Percentiles rank a stretch among this genome's conserved stretches.
phyloP scores from a whole-genome alignment of 306 rosid genomes.

The Comarum palustre region DNA sequence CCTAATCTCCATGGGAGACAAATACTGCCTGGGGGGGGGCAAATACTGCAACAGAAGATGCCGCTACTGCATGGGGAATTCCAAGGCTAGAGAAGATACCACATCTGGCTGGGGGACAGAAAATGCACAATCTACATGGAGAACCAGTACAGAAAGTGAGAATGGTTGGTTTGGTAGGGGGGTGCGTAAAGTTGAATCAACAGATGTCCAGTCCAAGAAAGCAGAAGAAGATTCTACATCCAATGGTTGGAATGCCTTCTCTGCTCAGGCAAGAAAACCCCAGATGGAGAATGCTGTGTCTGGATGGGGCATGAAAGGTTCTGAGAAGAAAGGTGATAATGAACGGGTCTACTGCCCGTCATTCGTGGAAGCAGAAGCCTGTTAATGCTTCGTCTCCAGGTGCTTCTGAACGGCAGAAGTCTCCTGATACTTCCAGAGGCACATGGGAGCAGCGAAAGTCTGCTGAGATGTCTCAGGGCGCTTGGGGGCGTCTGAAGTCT shows the following conservation, averaged over 20 bases:
- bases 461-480: too few relatives aligned
- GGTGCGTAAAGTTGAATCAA: conserved; percentile 2
- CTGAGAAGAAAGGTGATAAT: background rate
- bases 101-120: conserved; percentile 2
- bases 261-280: background rate
- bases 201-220: conserved; percentile 18
- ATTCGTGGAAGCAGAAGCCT: too few relatives aligned
- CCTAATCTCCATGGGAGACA: conserved; percentile 5
- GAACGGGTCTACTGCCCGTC: background rate
- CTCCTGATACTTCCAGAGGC: too few relatives aligned
- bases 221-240: conserved; percentile 15
- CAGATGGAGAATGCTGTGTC: conserved; percentile 20
- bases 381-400: too few relatives aligned
- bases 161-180: conserved; percentile 16
- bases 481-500: too few relatives aligned
- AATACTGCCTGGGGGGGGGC: background rate
- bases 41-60: conserved; percentile 7
- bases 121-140: background rate
- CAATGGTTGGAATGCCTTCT: conserved; percentile 14
- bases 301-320: conserved; percentile 23
- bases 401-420: too few relatives aligned
- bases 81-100: background rate
- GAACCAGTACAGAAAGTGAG: background rate
- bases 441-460: too few relatives aligned
- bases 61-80: conserved; percentile 6